Evolutionary conservation across 2,329 filamentous ascomycete genomes (phyloP).

Genomic region (Monilinia laxa): DNA sequence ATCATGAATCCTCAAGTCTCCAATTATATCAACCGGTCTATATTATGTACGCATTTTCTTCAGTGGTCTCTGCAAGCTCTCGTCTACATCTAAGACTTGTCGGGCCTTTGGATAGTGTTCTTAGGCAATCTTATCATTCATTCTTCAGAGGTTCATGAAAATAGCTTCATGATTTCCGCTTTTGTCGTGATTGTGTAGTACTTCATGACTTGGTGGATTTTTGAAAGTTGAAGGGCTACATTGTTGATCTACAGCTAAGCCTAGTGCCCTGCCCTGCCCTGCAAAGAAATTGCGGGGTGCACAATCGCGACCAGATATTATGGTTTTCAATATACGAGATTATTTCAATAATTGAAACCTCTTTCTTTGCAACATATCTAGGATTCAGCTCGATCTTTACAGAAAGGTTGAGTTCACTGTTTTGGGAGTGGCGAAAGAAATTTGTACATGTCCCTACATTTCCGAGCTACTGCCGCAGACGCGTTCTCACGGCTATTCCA

Average conservation of each 20-base stretch:
- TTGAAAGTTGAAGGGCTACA: conserved; percentile 2
- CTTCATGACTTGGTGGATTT: conserved; percentile 19
- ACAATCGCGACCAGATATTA: conserved; percentile 6
- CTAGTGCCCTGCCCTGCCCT: conserved; percentile 7
- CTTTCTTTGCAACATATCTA: neutral
- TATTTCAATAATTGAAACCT: neutral
- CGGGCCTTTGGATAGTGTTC: conserved; percentile 17
- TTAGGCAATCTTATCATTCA: neutral
- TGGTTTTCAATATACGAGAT: neutral
- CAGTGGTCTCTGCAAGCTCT: conserved; percentile 1
- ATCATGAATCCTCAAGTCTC: neutral
- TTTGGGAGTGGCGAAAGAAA: neutral
- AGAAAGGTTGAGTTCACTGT: neutral
- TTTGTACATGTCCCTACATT: neutral
- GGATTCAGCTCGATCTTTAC: neutral
- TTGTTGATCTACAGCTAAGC: conserved; percentile 14
- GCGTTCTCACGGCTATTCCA: neutral
- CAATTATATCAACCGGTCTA: neutral
- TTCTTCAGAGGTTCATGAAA: neutral
- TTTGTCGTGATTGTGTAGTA: conserved; percentile 24
- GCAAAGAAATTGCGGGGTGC: conserved; percentile 19
- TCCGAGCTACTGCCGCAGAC: neutral
- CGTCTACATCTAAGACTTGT: neutral
- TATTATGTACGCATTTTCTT: neutral
- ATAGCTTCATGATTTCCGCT: conserved; percentile 17